A percentile compares a stretch with the other conserved stretches of the same genome.
These are phyloP conservation scores for Macadamia integrifolia DNA, from an alignment of 164 flowering plant genomes.

Conservation along the genomic window DNA sequence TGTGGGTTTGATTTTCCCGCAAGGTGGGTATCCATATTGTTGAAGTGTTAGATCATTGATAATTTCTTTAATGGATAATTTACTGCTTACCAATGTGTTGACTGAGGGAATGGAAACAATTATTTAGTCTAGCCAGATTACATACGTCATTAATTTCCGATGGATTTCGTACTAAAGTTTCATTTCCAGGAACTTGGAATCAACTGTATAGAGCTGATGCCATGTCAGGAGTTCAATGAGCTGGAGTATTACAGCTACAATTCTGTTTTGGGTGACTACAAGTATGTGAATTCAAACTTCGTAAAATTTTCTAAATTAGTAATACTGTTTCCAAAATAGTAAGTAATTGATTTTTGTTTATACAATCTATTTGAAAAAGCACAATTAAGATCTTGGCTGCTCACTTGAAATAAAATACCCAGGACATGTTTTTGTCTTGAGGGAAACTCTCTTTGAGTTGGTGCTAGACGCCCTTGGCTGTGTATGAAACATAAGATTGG, in stretches of 20 bases:
- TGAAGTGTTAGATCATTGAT: too few relatives aligned
- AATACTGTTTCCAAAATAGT: background rate
- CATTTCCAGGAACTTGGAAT: constrained; percentile 79
- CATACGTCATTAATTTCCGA: background rate
- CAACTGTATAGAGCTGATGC: constrained; percentile 96
- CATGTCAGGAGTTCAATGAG: constrained; percentile 97
- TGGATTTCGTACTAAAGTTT: constrained; percentile 4
- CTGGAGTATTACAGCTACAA: constrained; percentile 85
- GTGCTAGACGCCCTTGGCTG: too few relatives aligned
- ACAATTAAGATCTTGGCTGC: too few relatives aligned
- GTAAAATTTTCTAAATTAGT: background rate
- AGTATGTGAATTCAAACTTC: constrained; percentile 31
- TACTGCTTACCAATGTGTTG: background rate
- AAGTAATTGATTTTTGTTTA: too few relatives aligned
- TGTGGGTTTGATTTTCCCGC: too few relatives aligned
- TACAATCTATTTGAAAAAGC: too few relatives aligned
- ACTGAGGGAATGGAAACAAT: background rate
- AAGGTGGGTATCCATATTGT: too few relatives aligned
- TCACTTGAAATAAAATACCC: too few relatives aligned
- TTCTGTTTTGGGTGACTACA: constrained; percentile 71
- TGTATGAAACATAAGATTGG: too few relatives aligned
- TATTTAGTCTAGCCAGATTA: background rate
- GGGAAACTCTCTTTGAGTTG: too few relatives aligned
- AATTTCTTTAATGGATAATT: too few relatives aligned
- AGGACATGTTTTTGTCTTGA: too few relatives aligned